phyloP scores from a whole-genome alignment of 78 protist species.

The Dictyostelium purpureum region DNA sequence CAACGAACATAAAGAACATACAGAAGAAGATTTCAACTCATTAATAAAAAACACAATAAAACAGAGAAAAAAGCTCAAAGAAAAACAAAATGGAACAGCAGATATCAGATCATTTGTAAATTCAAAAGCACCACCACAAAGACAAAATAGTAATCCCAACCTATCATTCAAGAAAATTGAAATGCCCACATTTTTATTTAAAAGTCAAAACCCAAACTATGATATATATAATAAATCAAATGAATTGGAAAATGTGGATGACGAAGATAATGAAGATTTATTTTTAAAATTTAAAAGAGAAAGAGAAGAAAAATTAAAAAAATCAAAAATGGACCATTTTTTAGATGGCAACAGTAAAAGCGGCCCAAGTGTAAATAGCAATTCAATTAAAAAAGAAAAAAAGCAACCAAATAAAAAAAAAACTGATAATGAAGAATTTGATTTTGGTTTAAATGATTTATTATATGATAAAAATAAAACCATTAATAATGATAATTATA shows the following conservation, averaged over 20 bases:
- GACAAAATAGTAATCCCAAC: too few relatives aligned
- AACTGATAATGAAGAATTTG: too few relatives aligned
- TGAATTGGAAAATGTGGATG: neutral
- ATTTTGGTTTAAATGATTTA: too few relatives aligned
- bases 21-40: too few relatives aligned
- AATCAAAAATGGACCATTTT: conserved; percentile 14
- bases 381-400: neutral
- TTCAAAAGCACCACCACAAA: too few relatives aligned
- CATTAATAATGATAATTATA: neutral
- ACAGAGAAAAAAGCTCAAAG: too few relatives aligned
- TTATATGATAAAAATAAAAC: too few relatives aligned
- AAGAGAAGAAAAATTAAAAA: neutral
- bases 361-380: neutral
- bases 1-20: too few relatives aligned
- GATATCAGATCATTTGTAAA: too few relatives aligned
- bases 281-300: conserved; percentile 17
- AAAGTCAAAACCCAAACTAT: neutral
- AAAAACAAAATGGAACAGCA: too few relatives aligned
- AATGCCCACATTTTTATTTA: neutral
- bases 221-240: neutral
- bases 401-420: too few relatives aligned
- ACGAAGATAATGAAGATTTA: neutral
- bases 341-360: neutral
- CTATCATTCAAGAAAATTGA: neutral
- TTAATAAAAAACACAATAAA: too few relatives aligned